Conservation (phyloP, 345 rosid genomes). For the Murraya paniculata region DNA sequence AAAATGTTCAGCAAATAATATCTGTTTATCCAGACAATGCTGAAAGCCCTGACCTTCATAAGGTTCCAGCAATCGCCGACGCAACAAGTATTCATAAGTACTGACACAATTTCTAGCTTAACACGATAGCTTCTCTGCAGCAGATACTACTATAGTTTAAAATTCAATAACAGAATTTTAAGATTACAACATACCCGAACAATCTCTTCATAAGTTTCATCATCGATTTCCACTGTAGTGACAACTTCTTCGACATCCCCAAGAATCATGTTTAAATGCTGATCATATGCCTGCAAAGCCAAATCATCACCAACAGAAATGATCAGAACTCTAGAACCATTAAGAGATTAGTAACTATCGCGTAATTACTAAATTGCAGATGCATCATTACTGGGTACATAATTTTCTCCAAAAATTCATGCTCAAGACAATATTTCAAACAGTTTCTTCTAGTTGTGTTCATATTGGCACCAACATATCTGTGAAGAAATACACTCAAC, state of each 20-base stretch:
- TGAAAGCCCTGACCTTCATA: neutral
- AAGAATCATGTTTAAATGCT: conserved; percentile 98
- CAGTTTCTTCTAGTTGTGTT: neutral
- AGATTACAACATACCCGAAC: conserved; percentile 64
- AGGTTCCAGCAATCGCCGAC: neutral
- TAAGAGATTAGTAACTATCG: neutral
- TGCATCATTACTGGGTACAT: neutral
- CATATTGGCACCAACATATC: neutral
- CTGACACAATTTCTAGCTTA: neutral
- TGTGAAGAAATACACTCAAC: neutral
- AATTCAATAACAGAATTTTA: neutral
- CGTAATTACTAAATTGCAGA: neutral
- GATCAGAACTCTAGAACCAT: conserved; percentile 5
- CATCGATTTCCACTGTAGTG: conserved; percentile 96
- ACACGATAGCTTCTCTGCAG: neutral
- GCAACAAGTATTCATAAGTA: neutral
- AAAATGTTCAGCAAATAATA: neutral
- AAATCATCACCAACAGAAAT: conserved; percentile 4
- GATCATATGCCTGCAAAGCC: conserved; percentile 87
- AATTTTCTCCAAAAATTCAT: neutral
- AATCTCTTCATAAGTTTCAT: conserved; percentile 97
- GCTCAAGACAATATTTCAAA: neutral
- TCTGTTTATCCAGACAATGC: neutral
- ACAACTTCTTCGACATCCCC: conserved; percentile 98
- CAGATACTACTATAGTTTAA: neutral